Evolutionary conservation across 2,329 filamentous ascomycete genomes (phyloP), one percentile per base, ranked within the genome.

Genomic region (Sporothrix mexicana): DNA sequence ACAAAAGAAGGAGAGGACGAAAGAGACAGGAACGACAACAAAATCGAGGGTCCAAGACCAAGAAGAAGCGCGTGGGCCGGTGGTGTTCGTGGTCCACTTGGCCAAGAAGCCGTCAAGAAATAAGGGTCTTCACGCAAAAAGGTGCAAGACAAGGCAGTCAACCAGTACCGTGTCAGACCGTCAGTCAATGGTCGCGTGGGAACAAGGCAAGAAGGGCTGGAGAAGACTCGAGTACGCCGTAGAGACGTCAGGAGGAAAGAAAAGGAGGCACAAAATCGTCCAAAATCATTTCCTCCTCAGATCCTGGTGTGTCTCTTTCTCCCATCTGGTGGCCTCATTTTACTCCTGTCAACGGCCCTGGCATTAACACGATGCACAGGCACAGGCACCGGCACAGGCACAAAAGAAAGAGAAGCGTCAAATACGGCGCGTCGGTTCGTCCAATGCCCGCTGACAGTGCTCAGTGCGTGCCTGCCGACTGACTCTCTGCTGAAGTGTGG

Each of bases 11-110:
- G 55, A 51, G 23, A 12, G 36, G 23, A 71, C 3, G n/a, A 23
- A 17, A 23, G 5, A 23, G 23, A 17, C 51, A 55, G n/a, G n/a
- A 49, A 59, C n/a, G 25, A 20, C 7, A 47, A 30, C 30, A 36
- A 47, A 43, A 64, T 62, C 23, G 47, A 69, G 41, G 41, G 41
- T 23, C 61, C 41, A 47, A 17, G 17, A 25, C 23, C 30, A 69
- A 69, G 66, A 45, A 49, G n/a, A 36, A 41, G 61, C 20, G 61
- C 41, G 41, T 13, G 23, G 36, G 25, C 41, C 20, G 6, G 62
- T 61, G 30, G 20, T 6, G 53, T 61, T 69, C 41, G 62, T 43
- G 70, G 68, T 64, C 70, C 70, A 72, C 70, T 72, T 67, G 64
- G 64, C 53, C 53, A 72, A 61, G 62, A 43, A 67, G 41, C 49